Conservation (phyloP, 2,329 filamentous ascomycete species). For the Waltergamsia citrina region DNA sequence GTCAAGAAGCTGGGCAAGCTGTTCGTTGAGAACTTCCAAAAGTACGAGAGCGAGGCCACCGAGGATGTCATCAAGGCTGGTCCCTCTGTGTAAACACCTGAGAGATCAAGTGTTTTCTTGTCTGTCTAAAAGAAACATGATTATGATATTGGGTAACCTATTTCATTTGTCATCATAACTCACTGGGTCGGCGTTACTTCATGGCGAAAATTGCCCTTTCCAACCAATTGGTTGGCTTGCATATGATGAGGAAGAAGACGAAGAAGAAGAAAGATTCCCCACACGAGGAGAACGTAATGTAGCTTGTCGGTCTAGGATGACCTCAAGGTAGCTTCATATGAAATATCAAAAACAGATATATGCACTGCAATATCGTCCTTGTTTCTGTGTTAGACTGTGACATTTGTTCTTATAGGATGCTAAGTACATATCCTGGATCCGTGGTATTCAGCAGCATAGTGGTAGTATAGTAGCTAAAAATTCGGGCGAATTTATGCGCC, state of each 20-base stretch:
- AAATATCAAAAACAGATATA: too few species aligned
- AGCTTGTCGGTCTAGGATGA: neutral
- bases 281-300: neutral
- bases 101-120: too few species aligned
- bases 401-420: too few species aligned
- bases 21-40: conserved; percentile 96
- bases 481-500: too few species aligned
- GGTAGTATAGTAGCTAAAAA: too few species aligned
- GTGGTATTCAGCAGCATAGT: too few species aligned
- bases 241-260: neutral
- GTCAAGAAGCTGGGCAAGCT: conserved; percentile 83
- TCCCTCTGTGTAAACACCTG: conserved; percentile 29
- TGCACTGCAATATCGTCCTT: too few species aligned
- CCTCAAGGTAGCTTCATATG: too few species aligned
- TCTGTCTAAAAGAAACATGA: too few species aligned
- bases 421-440: too few species aligned
- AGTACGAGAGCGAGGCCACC: conserved; percentile 80
- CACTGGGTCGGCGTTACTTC: conserved; percentile 1
- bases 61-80: conserved; percentile 66
- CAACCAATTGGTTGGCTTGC: neutral
- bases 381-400: too few species aligned
- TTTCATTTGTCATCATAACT: too few species aligned
- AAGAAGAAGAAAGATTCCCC: neutral
- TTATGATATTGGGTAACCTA: neutral
- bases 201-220: neutral